Conservation (phyloP, 805 yeast species). For the Tetrapisispora iriomotensis region DNA sequence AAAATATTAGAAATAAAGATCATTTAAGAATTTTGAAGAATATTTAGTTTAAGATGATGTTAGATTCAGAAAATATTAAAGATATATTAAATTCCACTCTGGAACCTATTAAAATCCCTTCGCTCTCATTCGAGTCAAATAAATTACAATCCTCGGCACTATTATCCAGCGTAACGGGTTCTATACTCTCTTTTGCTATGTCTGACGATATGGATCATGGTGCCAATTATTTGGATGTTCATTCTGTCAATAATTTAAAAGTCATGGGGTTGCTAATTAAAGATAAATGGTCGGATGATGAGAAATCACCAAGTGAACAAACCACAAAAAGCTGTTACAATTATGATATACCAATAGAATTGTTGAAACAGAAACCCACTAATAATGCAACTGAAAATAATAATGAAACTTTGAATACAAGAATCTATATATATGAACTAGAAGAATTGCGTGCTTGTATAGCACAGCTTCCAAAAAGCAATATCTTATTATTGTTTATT, state of each 20-base stretch:
- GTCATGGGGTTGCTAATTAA: conserved; percentile 27
- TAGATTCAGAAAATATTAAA: conserved; percentile 18
- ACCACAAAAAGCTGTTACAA: conserved; percentile 10
- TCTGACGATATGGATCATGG: conserved; percentile 3
- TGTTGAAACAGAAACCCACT: neutral
- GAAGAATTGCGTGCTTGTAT: conserved; percentile 27
- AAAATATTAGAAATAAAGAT: neutral
- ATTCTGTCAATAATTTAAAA: conserved; percentile 20
- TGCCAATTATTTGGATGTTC: neutral
- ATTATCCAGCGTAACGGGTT: conserved; percentile 21
- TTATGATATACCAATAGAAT: conserved; percentile 5
- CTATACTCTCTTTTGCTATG: conserved; percentile 21
- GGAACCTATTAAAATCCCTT: conserved; percentile 12
- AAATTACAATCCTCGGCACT: conserved; percentile 21
- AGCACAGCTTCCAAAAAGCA: conserved; percentile 23
- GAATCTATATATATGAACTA: conserved; percentile 25
- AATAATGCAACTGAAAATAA: neutral
- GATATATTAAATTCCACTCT: conserved; percentile 12
- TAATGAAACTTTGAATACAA: conserved; percentile 8
- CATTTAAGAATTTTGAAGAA: conserved; percentile 11
- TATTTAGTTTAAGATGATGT: conserved; percentile 20
- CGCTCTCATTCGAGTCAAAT: conserved; percentile 10
- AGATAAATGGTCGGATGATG: conserved; percentile 29
- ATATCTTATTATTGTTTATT: conserved; percentile 20
- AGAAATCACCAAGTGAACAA: conserved; percentile 8